Conservation (phyloP, 1,284 basidiomycete genomes). For the Caloboletus firmus region DNA sequence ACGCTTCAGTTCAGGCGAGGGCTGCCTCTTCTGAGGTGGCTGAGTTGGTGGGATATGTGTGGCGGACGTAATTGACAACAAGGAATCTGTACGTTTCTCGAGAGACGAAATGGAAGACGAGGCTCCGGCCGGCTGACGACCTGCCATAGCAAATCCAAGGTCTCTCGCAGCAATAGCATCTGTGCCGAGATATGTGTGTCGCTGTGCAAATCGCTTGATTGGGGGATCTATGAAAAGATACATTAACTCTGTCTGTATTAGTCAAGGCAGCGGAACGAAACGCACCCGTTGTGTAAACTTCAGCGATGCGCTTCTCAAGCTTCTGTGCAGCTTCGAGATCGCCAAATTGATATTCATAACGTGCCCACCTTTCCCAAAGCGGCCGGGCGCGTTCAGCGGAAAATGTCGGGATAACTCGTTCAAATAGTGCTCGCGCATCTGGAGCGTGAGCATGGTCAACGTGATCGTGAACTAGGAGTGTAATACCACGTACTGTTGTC, state of each 20-base stretch:
- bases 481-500: conserved; percentile 74
- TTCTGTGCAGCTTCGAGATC: conserved; percentile 89
- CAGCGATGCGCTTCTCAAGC: conserved; percentile 84
- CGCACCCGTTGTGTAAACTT: conserved; percentile 83
- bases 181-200: conserved; percentile 84
- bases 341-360: conserved; percentile 94
- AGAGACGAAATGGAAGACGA: conserved; percentile 35
- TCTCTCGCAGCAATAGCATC: conserved; percentile 90
- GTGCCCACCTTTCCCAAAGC: conserved; percentile 94
- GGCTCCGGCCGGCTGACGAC: conserved; percentile 37
- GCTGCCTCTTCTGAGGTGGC: conserved; percentile 23
- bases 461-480: background rate
- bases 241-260: background rate
- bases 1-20: conserved; percentile 41
- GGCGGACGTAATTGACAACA: conserved; percentile 40
- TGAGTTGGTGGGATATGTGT: conserved; percentile 30
- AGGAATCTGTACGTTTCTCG: conserved; percentile 49
- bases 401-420: conserved; percentile 82
- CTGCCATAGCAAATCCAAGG: conserved; percentile 69
- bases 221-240: conserved; percentile 62
- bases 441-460: conserved; percentile 2
- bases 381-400: conserved; percentile 78
- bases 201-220: conserved; percentile 88
- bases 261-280: background rate
- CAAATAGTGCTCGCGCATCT: conserved; percentile 97